Evolutionary conservation across 2,329 filamentous ascomycete genomes (phyloP).

Genomic region (Juglanconis oblonga): DNA sequence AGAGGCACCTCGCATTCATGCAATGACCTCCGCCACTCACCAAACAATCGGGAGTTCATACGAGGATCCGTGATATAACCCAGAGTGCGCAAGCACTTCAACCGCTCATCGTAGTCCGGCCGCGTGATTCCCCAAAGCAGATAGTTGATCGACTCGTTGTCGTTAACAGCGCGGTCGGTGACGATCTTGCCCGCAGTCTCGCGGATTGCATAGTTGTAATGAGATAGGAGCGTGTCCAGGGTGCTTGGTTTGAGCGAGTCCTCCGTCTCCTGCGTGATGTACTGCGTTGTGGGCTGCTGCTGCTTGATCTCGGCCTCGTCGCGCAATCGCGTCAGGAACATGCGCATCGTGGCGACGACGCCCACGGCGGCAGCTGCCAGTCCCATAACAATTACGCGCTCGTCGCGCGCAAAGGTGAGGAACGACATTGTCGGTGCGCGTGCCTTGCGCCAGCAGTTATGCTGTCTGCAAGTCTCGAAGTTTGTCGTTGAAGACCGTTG

Average conservation of each 20-base stretch:
- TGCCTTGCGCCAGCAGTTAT: conserved; percentile 6
- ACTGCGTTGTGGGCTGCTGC: conserved; percentile 63
- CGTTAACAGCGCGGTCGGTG: conserved; percentile 57
- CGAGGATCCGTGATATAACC: conserved; percentile 51
- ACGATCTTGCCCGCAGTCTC: conserved; percentile 63
- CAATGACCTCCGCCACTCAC: neutral
- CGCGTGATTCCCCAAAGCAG: conserved; percentile 58
- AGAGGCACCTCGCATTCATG: neutral
- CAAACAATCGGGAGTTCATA: conserved; percentile 27
- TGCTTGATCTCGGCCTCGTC: conserved; percentile 65
- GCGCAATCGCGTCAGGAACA: conserved; percentile 57
- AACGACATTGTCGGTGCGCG: conserved; percentile 24
- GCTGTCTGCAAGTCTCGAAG: neutral
- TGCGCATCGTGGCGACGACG: conserved; percentile 55
- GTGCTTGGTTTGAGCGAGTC: conserved; percentile 66
- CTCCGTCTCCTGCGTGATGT: conserved; percentile 73
- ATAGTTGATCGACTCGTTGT: conserved; percentile 45
- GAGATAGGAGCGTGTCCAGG: conserved; percentile 63
- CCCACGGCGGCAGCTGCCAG: conserved; percentile 58
- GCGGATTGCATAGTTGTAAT: conserved; percentile 70
- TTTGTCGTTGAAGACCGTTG: too few species aligned
- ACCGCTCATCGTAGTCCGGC: conserved; percentile 56
- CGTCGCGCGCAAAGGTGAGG: conserved; percentile 41
- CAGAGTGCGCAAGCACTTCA: conserved; percentile 54
- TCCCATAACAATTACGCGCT: conserved; percentile 51